Evolutionary conservation across 805 yeast species (phyloP), one percentile per base, ranked within the genome.

Genomic region (Metschnikowia koreensis): DNA sequence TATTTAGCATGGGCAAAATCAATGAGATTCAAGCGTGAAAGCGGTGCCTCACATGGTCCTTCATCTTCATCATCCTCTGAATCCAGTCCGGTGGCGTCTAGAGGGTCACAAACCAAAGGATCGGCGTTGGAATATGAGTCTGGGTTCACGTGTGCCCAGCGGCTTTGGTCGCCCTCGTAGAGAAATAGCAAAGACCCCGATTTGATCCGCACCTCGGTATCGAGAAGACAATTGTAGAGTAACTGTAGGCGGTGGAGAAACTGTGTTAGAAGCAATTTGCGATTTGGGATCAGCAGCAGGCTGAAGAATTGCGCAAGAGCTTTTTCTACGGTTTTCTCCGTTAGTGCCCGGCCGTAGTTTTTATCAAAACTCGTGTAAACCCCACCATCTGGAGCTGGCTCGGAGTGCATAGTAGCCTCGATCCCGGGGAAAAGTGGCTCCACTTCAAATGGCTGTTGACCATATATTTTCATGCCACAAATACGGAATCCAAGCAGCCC

Each of bases 1-100:
- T 80, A 69, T 54, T 72, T 79, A 0, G 97, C 81, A 65, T 94
- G 98, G 0, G 97, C 97, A 73, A 94, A 91, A 67, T 94, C 99
- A 7, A 94, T 90, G 45, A 92, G 61, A 38, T 82, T 77, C 47
- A 90, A 69, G 6, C 81, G 69, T 7, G 58, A 55, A 17, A 52
- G 40, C 6, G 52, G 48, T 4, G 44, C 42, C 2, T 13, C 17
- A 13, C 37, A 12, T 13, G 8, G 6, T 1, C 50, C 61, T 6
- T 67, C 73, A n/a, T 36, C 15, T 7, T 16, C 40, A 36, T 17
- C 22, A n/a, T 22, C 66, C 5, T 59, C 67, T 1, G 58, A 63
- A n/a, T 53, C 61, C 8, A 55, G 63, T 2, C 46, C 53, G 27
- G n/a, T n/a, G n/a, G 44, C 15, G 29, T 37, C 46, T 8, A 46